Base-by-base conservation (phyloP, 805 yeast genomes). In the Cyberlindnera japonica region DNA sequence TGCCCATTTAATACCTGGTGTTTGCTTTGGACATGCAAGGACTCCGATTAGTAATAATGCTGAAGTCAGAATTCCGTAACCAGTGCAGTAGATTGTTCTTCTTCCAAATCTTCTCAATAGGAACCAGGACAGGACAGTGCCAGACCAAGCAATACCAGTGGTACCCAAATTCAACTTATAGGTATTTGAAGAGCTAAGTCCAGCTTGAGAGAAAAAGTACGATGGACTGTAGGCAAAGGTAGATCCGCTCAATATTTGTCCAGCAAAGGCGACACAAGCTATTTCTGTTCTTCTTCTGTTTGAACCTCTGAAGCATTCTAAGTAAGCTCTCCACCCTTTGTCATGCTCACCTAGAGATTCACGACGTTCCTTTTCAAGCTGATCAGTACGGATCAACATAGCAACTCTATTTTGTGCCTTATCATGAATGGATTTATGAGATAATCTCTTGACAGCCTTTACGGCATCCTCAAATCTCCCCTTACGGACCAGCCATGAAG, bases 201-300 rank as follows among this genome's bases (percentile, higher is more conserved):
- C 80, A 26, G 79, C 75, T 45, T 72, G 71, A 29, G 58, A 49
- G 48, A 67, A 74, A 55, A 71, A 73, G 48, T 72, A 74, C 5
- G 79, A 69, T 6, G 77, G 62, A 54, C 68, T 74, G 58, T 68
- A 64, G 44, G 55, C 51, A 51, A 71, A 67, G 2, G 72, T 57
- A 5, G 77, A 65, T 40, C 79, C 79, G 28, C 74, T 66, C 45
- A 69, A 56, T 32, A 67, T 62, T 53, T 73, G 78, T 47, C 65
- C 58, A 40, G 68, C 47, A 69, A 74, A 70, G 16, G 48, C 41
- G 7, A 64, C 51, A 17, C 71, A 51, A 40, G 71, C 60, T 19
- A 50, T 35, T 35, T 54, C 45, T 1, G 80, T 73, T 62, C 79
- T 66, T 56, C 72, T 65, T 29, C 68, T 53, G 50, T 75, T 68